phyloP scores from a whole-genome alignment of 164 flowering plant species.

The Berberis thunbergii region DNA sequence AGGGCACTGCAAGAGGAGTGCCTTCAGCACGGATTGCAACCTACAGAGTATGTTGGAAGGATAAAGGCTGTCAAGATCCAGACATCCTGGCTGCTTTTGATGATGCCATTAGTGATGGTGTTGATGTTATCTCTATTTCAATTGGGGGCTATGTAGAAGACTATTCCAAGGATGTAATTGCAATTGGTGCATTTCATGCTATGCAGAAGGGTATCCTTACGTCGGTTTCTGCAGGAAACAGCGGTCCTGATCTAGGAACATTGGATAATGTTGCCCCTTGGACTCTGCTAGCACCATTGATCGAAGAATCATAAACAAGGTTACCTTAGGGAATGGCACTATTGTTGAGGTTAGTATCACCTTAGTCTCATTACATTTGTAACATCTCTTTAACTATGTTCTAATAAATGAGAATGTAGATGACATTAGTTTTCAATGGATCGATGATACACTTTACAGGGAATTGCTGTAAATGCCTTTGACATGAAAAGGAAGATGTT shows the following conservation, averaged over 20 bases:
- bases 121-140: no score
- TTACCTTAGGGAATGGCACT: not conserved
- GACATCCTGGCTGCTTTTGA: no score
- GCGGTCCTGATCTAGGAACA: not conserved
- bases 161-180: not conserved
- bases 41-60: not conserved
- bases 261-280: not conserved
- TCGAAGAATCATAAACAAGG: not conserved
- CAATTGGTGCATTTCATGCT: not conserved
- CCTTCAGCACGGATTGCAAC: not conserved
- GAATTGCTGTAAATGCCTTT: no score
- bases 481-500: no score
- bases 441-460: no score
- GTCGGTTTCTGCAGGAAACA: not conserved
- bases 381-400: no score
- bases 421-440: no score
- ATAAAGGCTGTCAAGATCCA: no score
- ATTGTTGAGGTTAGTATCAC: not conserved
- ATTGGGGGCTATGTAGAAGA: no score
- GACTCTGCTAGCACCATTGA: not conserved
- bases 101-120: no score
- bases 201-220: not conserved
- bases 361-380: no score
- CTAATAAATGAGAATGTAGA: no score
- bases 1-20: not conserved